phyloP scores from a whole-genome alignment of 2,329 filamentous ascomycete genomes.

The Fusarium tricinctum region DNA sequence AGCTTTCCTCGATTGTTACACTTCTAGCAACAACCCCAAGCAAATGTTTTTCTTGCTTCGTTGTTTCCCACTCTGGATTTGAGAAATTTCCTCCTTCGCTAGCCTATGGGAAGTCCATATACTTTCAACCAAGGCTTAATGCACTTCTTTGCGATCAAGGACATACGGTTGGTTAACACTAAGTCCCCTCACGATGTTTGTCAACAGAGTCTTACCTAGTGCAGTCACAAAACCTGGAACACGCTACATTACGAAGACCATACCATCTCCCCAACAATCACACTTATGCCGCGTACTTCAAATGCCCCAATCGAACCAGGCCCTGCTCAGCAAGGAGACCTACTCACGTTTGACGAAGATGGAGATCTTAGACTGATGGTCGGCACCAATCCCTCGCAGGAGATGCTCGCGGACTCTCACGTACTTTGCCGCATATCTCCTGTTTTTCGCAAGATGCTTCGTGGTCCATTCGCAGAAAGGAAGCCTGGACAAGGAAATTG shows the following conservation, averaged over 20 bases:
- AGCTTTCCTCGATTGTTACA: neutral
- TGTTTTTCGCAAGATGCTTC: conserved; percentile 25
- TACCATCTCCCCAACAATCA: neutral
- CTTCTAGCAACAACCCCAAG: neutral
- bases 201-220: neutral
- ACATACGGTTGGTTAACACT: neutral
- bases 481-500: conserved; percentile 2
- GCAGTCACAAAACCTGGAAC: neutral
- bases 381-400: neutral
- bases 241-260: neutral
- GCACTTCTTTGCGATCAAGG: neutral
- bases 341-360: conserved; percentile 1
- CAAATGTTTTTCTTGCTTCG: neutral
- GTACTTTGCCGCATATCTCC: neutral
- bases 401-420: conserved; percentile 18
- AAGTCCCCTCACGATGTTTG: neutral
- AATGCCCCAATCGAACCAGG: neutral
- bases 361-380: conserved; percentile 1
- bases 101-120: neutral
- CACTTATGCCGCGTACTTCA: neutral
- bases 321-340: too few species aligned
- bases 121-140: neutral
- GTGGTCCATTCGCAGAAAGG: conserved; percentile 4
- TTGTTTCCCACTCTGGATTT: neutral
- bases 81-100: neutral